phyloP scores from a whole-genome alignment of 2,329 filamentous ascomycete genomes.

The Xylaria sp. region DNA sequence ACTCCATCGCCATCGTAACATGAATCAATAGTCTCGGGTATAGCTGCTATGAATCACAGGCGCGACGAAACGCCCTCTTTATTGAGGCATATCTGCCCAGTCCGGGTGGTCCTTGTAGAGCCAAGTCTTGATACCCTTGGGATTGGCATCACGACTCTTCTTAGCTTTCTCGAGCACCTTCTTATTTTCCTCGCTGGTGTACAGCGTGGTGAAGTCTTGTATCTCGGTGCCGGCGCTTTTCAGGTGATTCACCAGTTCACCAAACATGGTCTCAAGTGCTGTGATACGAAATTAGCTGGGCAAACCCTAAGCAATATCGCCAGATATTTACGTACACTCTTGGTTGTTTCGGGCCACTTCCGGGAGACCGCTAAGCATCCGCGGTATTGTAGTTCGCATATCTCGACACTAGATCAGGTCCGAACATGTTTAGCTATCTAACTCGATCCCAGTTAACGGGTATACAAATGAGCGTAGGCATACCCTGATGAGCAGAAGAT shows the following conservation, averaged over 20 bases:
- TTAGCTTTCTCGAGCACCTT: conserved; percentile 64
- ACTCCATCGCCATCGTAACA: not conserved
- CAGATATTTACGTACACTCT: conserved; percentile 55
- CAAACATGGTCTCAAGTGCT: conserved; percentile 62
- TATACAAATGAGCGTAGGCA: conserved; percentile 13
- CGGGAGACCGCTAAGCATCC: conserved; percentile 63
- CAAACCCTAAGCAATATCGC: not conserved
- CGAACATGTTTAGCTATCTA: conserved; percentile 17
- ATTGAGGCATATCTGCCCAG: conserved; percentile 58
- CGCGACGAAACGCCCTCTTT: conserved; percentile 11
- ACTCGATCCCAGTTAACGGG: not conserved
- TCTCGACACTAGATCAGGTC: conserved; percentile 57
- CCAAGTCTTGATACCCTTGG: conserved; percentile 69
- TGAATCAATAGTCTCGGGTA: conserved; percentile 1
- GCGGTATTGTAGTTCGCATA: conserved; percentile 61
- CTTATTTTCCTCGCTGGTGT: conserved; percentile 59
- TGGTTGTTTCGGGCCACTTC: conserved; percentile 54
- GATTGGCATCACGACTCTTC: conserved; percentile 65
- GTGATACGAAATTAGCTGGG: conserved; percentile 38
- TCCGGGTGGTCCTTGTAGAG: conserved; percentile 67
- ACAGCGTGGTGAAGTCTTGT: conserved; percentile 60
- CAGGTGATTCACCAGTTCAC: conserved; percentile 61
- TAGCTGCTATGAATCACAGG: conserved; percentile 12
- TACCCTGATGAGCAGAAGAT: conserved; percentile 67
- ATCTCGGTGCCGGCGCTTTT: conserved; percentile 62